Percentiles rank a stretch among this genome's conserved stretches.
Evolutionary conservation across 2,329 filamentous ascomycete species (phyloP).

Genomic region (Teratosphaeria nubilosa): DNA sequence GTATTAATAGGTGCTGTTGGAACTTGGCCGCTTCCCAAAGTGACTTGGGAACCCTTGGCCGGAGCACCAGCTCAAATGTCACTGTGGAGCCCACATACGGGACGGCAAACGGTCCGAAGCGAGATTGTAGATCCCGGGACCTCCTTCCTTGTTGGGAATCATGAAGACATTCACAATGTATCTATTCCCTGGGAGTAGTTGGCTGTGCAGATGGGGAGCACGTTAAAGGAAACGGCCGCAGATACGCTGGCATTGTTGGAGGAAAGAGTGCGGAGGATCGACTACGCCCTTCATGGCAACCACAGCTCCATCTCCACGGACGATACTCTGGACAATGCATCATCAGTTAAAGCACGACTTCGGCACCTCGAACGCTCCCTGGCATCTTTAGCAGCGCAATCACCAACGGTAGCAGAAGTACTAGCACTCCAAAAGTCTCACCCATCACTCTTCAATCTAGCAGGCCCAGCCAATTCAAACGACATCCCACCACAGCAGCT

Average conservation of each 20-base stretch:
- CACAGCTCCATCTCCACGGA: slow-evolving; percentile 1
- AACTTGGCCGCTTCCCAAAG: neutral
- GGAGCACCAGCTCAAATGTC: neutral
- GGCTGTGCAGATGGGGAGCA: neutral
- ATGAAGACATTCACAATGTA: neutral
- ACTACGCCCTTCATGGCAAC: slow-evolving; percentile 32
- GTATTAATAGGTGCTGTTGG: no score
- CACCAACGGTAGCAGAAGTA: slow-evolving; percentile 29
- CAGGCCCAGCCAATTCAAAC: slow-evolving; percentile 10
- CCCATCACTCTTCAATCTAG: slow-evolving; percentile 28
- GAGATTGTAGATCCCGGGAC: neutral
- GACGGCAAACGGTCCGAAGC: neutral
- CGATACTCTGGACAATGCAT: slow-evolving; percentile 2
- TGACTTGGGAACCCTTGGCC: neutral
- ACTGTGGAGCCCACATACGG: neutral
- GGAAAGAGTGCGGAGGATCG: slow-evolving; percentile 34
- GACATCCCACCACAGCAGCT: slow-evolving; percentile 15
- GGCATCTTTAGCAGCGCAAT: slow-evolving; percentile 30
- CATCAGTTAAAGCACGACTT: slow-evolving; percentile 10
- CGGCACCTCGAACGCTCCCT: slow-evolving; percentile 19
- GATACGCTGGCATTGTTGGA: slow-evolving; percentile 35
- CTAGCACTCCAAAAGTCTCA: slow-evolving; percentile 31
- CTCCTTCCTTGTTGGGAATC: neutral
- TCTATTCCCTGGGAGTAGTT: neutral
- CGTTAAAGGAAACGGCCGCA: slow-evolving; percentile 5